Evolutionary conservation across 768 basidiomycete species (phyloP).

Genomic region (Tremella yokohamensis): DNA sequence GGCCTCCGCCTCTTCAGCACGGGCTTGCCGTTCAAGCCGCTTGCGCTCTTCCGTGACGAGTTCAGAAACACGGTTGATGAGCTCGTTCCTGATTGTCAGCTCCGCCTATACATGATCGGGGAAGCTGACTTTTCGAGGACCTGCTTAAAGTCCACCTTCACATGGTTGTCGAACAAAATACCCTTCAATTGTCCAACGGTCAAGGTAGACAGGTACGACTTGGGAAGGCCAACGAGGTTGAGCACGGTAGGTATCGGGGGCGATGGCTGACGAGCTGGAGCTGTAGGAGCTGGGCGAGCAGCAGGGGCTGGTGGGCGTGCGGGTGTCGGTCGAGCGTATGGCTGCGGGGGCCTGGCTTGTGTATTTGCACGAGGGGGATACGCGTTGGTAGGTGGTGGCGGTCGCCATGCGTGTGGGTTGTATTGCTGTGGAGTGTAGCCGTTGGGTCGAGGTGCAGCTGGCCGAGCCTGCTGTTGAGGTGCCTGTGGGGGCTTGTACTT

Average conservation of each 20-base stretch:
- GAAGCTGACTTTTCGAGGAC: constrained; percentile 68
- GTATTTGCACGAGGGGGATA: constrained; percentile 12
- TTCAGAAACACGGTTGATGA: constrained; percentile 44
- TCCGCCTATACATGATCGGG: neutral
- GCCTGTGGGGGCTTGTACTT: constrained; percentile 23
- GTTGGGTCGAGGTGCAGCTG: constrained; percentile 25
- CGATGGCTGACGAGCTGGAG: constrained; percentile 52
- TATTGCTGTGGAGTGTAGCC: constrained; percentile 9
- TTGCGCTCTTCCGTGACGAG: constrained; percentile 46
- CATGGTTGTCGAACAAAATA: constrained; percentile 73
- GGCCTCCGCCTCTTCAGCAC: constrained; percentile 38
- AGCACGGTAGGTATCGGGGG: constrained; percentile 62
- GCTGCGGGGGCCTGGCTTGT: constrained; percentile 17
- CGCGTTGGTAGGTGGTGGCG: constrained; percentile 27
- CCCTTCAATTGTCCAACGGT: constrained; percentile 71
- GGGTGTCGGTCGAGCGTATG: constrained; percentile 31
- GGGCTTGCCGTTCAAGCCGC: constrained; percentile 42
- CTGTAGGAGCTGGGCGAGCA: constrained; percentile 51
- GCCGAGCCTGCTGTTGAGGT: constrained; percentile 26
- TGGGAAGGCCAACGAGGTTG: constrained; percentile 63
- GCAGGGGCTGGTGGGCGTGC: constrained; percentile 36
- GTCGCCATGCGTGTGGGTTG: constrained; percentile 3
- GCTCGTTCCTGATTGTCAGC: constrained; percentile 30
- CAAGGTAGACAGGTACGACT: constrained; percentile 60
- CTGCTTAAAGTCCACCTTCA: constrained; percentile 58